Conservation (phyloP, 2,329 filamentous ascomycete genomes). For the Fusarium euwallaceae region DNA sequence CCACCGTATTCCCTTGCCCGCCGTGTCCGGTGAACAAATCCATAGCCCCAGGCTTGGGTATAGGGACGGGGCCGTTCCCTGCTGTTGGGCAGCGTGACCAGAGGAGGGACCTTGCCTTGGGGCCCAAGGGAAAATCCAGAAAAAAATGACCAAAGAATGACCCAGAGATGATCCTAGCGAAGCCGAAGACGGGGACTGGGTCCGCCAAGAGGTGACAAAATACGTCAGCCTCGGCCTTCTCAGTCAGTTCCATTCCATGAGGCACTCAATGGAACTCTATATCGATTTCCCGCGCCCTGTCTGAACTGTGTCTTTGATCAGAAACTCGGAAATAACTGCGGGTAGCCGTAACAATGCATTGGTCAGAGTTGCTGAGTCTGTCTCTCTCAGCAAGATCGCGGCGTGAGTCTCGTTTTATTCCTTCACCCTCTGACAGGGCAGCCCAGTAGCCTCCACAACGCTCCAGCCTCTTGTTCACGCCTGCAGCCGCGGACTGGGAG, state of each 20-base stretch:
- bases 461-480: constrained; percentile 18
- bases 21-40: constrained; percentile 13
- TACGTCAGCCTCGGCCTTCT: constrained; percentile 28
- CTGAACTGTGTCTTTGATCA: background rate
- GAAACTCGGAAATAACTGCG: background rate
- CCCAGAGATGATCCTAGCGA: constrained; percentile 21
- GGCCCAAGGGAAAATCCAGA: constrained; percentile 2
- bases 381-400: background rate
- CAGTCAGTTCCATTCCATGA: background rate
- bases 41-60: constrained; percentile 8
- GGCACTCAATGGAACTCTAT: background rate
- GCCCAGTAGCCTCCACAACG: constrained; percentile 23
- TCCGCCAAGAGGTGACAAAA: constrained; percentile 27
- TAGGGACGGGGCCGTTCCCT: constrained; percentile 14
- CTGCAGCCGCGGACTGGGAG: constrained; percentile 7
- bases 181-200: constrained; percentile 17
- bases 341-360: constrained; percentile 10
- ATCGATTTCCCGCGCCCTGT: background rate
- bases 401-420: constrained; percentile 20
- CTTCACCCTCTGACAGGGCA: constrained; percentile 20
- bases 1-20: constrained; percentile 6
- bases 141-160: constrained; percentile 36
- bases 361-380: background rate
- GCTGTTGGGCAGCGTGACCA: constrained; percentile 31
- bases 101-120: constrained; percentile 3